Base-by-base conservation (phyloP, 768 basidiomycete species). In the Podaxis sp. region DNA sequence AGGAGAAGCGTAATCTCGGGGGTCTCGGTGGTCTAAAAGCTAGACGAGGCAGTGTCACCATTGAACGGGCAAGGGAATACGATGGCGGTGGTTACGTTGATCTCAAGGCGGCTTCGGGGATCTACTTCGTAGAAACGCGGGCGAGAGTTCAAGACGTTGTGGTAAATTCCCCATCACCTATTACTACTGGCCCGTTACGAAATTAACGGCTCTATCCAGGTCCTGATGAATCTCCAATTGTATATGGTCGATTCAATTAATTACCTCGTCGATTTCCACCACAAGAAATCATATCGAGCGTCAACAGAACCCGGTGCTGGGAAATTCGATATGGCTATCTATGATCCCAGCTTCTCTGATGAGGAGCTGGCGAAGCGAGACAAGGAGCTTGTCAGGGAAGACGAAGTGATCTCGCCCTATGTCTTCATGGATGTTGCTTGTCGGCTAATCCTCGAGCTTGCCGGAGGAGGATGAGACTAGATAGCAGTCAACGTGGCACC, bases 361-460 rank as follows among this genome's bases (percentile, higher is more conserved):
- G 78, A 80, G 36, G 70, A 71, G 39, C 66, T 65, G 17, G 57
- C 56, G 55, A 63, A 59, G 66, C 86, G 80, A 64, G 84, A 81
- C 62, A 79, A 84, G 70, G 84, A 83, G 30, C 46, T 69, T 48
- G 65, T 71, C 7, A 74, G 72, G 69, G 82, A 89, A 58, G 88
- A 90, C 69, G 88, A 87, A 59, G 81, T 92, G 19, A 82, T 90
- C 26, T 88, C 87, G 57, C 97, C 97, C 11, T 99, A 94, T 75
- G 86, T 97, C 64, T 99, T 99, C 75, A 90, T 99, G 85, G 96
- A 99, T 74, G 88, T 96, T 33, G 94, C 97, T 4, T 97, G 95
- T 73, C 80, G 89, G 67, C 81, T 99, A 69, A 99, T 99, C 69
- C 83, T 97, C 53, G 95, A 98, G 79, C 82, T 99, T 67, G 96